phyloP scores from a whole-genome alignment of 2,329 filamentous ascomycete genomes.

The Trichoderma harzianum region DNA sequence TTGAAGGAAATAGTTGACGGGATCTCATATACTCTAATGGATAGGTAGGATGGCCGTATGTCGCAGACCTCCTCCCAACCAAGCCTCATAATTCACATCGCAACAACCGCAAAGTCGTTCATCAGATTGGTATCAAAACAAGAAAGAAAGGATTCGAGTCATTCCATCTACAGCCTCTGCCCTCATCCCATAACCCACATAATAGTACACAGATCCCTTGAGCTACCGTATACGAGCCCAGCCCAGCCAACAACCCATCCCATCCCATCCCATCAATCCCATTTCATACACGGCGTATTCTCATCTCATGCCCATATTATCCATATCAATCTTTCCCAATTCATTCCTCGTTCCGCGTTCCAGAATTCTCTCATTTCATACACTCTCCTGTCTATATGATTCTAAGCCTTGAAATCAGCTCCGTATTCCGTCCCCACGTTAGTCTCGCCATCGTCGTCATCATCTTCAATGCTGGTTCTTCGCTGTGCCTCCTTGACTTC shows the following conservation, averaged over 20 bases:
- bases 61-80: no score
- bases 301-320: neutral
- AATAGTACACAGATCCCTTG: slow-evolving; percentile 2
- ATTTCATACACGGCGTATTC: slow-evolving; percentile 8
- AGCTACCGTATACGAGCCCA: neutral
- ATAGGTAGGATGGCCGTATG: neutral
- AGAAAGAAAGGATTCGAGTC: neutral
- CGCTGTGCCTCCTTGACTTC: slow-evolving; percentile 53
- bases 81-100: neutral
- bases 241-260: neutral
- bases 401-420: slow-evolving; percentile 13
- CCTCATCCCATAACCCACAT: neutral
- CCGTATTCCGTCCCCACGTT: slow-evolving; percentile 41
- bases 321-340: neutral
- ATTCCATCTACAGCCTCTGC: neutral
- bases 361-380: neutral
- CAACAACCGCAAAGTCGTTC: neutral
- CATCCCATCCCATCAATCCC: neutral
- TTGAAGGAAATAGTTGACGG: no score
- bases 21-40: neutral
- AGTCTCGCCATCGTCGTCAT: slow-evolving; percentile 54
- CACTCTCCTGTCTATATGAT: slow-evolving; percentile 6
- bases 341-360: neutral
- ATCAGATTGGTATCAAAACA: neutral
- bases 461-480: slow-evolving; percentile 58